Conservation (phyloP, 1,284 basidiomycete species). For the Puccinia novopanici region DNA sequence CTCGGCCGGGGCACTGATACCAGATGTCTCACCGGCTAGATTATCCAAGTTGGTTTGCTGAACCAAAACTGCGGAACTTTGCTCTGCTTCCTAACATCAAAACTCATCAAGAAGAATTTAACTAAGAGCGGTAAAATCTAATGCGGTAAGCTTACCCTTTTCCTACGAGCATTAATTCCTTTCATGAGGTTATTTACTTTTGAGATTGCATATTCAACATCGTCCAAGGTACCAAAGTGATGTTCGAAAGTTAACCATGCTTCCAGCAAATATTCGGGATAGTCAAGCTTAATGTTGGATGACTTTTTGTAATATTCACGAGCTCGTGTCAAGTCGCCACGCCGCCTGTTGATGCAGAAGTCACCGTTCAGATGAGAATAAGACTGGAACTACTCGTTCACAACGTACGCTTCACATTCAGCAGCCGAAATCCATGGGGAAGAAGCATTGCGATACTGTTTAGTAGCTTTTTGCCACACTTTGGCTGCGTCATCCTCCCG, state of each 20-base stretch:
- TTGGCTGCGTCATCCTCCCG: slow-evolving; percentile 42
- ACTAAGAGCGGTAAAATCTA: neutral
- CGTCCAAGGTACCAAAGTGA: slow-evolving; percentile 45
- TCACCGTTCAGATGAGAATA: neutral
- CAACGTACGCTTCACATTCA: slow-evolving; percentile 47
- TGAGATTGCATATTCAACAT: slow-evolving; percentile 41
- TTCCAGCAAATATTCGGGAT: slow-evolving; percentile 50
- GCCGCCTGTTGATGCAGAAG: slow-evolving; percentile 18
- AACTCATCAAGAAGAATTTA: neutral
- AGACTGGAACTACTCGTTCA: neutral
- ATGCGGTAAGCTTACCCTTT: slow-evolving; percentile 24
- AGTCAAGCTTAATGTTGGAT: slow-evolving; percentile 48
- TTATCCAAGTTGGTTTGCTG: neutral
- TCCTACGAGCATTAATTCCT: slow-evolving; percentile 44
- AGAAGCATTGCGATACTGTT: slow-evolving; percentile 43
- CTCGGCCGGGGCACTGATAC: neutral
- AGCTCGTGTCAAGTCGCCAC: slow-evolving; percentile 42
- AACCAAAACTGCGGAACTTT: neutral
- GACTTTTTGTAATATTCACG: slow-evolving; percentile 51
- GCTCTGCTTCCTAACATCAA: slow-evolving; percentile 28
- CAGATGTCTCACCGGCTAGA: neutral
- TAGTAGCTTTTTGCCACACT: slow-evolving; percentile 50
- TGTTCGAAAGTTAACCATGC: slow-evolving; percentile 51
- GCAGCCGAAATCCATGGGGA: slow-evolving; percentile 45
- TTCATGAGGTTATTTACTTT: slow-evolving; percentile 49